Base-by-base conservation (phyloP, 441 rosid genomes). In the Gossypium schwendimanii region DNA sequence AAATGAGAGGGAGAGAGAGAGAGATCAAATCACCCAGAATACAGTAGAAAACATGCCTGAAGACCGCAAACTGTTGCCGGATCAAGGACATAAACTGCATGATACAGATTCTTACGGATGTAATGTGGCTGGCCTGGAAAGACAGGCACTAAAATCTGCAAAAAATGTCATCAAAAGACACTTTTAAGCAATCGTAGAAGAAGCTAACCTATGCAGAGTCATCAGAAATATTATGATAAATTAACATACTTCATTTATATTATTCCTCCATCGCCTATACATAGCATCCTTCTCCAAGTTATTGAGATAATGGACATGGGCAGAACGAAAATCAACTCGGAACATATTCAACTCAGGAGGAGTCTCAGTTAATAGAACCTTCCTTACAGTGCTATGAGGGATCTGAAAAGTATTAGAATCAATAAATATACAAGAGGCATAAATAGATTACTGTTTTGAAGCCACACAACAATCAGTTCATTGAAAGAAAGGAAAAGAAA, bases 51-150 rank as follows among this genome's bases (percentile, higher is more conserved):
- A 88, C 88, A 84, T 86, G 87, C 99, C 96, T 94, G 70, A 65
- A 96, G 97, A 78, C 99, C 99, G 47, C 93, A 87, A 75, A 75
- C 80, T 36, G 94, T 87, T 50, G 97, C 92, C 64, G 99, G 98
- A 90, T 94, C 99, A 80, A 96, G 82, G 75, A 91, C 93, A 75
- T 85, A 89, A 82, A 96, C 98, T 72, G 98, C 97, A 85, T 92
- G 98, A 82, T 84, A 94, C 73, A 96, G 83, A 88, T 94, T 96
- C 86, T 94, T 96, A 69, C 98, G 94, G 76, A 96, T 92, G 75
- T 96, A 94, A 72, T 94, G 98, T 58, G 87, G 81, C 86, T 96
- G 98, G 63, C 99, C 98, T 70, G 97, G 97, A 87, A 88, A 96
- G 70, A 88, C 98, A 58, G 98, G 99, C 98, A 92, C 92, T 86